Percentiles rank a stretch among this genome's conserved stretches.
These are phyloP conservation scores for Darksidea phi DNA, from an alignment of 495 filamentous ascomycete genomes.

Conservation along the genomic window DNA sequence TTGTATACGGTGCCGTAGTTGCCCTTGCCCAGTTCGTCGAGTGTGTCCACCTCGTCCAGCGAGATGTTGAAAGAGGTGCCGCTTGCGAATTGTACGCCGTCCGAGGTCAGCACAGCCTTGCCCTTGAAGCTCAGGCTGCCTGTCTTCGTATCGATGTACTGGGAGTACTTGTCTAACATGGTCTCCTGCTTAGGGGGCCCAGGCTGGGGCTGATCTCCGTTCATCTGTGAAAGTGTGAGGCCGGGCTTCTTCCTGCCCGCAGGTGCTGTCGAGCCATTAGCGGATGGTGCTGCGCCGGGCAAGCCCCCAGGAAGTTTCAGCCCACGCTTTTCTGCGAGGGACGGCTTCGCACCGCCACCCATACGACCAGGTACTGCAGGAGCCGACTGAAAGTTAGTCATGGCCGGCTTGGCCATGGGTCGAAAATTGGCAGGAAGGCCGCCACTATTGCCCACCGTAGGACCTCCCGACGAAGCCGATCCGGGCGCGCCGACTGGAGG, in stretches of 20 bases:
- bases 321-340: conserved; percentile 48
- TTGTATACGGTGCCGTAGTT: conserved; percentile 99
- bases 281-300: conserved; percentile 36
- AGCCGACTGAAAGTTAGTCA: conserved; percentile 39
- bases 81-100: conserved; percentile 87
- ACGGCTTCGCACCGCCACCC: conserved; percentile 45
- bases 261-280: conserved; percentile 25
- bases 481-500: conserved; percentile 27
- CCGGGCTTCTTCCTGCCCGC: conserved; percentile 40
- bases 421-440: conserved; percentile 40
- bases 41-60: conserved; percentile 87
- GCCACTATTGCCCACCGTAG: conserved; percentile 9
- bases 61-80: conserved; percentile 92
- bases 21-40: conserved; percentile 95
- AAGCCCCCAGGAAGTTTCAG: conserved; percentile 43
- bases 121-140: conserved; percentile 91
- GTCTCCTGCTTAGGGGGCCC: conserved; percentile 51
- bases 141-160: conserved; percentile 87
- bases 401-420: conserved; percentile 31
- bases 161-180: conserved; percentile 84
- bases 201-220: conserved; percentile 28
- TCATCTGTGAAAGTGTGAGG: conserved; percentile 44
- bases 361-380: conserved; percentile 39
- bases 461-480: conserved; percentile 17
- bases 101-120: conserved; percentile 82